These are phyloP conservation scores for Lenzites betulinus DNA, from an alignment of 768 basidiomycete genomes.

Conservation along the genomic window DNA sequence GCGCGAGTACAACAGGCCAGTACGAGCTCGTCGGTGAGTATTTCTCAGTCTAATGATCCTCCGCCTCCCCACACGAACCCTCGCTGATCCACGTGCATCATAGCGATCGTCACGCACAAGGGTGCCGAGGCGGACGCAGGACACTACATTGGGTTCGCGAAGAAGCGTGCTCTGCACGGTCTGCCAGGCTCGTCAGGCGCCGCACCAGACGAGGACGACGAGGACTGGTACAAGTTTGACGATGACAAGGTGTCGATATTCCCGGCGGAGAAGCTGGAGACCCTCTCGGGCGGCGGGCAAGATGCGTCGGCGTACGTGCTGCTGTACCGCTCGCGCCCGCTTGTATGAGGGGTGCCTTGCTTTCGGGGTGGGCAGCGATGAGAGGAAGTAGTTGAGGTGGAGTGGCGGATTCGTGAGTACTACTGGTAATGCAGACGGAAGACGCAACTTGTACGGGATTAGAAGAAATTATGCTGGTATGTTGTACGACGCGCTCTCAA, in stretches of 20 bases:
- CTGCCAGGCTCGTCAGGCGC: background rate
- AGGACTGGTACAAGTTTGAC: constrained; percentile 96
- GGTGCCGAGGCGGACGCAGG: constrained; percentile 93
- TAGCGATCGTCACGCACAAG: constrained; percentile 96
- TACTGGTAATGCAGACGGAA: background rate
- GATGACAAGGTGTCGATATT: constrained; percentile 93
- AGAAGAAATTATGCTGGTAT: background rate
- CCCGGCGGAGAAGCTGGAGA: constrained; percentile 77
- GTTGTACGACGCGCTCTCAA: background rate
- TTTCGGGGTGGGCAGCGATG: background rate
- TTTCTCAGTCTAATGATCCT: background rate
- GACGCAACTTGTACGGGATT: background rate
- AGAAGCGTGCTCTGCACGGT: constrained; percentile 67
- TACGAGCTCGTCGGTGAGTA: constrained; percentile 89
- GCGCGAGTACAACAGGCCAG: constrained; percentile 75
- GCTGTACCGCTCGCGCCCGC: constrained; percentile 70
- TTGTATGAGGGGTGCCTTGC: constrained; percentile 15
- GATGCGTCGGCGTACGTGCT: constrained; percentile 90
- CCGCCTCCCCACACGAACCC: background rate
- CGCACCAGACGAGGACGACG: constrained; percentile 55
- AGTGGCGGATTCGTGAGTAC: background rate
- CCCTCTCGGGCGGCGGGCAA: constrained; percentile 90
- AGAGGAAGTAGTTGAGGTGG: background rate
- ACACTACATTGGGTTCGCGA: constrained; percentile 93
- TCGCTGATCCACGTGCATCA: constrained; percentile 1